Evolutionary conservation across 345 rosid species (phyloP).

Genomic region (Rhodamnia rubescens): DNA sequence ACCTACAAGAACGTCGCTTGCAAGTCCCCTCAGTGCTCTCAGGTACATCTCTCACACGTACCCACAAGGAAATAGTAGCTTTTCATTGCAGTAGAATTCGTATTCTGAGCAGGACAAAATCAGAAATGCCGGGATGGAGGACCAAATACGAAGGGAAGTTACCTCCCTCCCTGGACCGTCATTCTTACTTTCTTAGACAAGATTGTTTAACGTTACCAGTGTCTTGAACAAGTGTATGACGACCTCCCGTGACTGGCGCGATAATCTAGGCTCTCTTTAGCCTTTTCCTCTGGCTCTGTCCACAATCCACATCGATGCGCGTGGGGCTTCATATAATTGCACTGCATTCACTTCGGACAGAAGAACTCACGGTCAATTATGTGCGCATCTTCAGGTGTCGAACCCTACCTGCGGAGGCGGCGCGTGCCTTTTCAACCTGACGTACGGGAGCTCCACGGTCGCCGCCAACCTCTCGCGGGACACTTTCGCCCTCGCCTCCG

Average conservation of each 20-base stretch:
- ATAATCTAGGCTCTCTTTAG: neutral
- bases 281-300: neutral
- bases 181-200: neutral
- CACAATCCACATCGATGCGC: neutral
- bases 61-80: neutral
- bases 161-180: neutral
- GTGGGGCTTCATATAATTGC: neutral
- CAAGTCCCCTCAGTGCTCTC: conserved; percentile 61
- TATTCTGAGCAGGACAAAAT: neutral
- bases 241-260: neutral
- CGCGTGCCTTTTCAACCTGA: conserved; percentile 68
- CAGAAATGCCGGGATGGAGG: neutral
- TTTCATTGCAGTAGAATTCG: neutral
- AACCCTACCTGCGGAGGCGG: conserved; percentile 56
- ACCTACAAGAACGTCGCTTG: conserved; percentile 54
- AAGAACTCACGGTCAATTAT: neutral
- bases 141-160: neutral
- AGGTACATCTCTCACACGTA: conserved; percentile 28
- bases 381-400: conserved; percentile 32
- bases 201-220: neutral
- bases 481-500: conserved; percentile 46
- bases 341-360: neutral
- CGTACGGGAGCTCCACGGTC: conserved; percentile 66
- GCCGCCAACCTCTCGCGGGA: conserved; percentile 67
- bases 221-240: neutral